phyloP scores from a whole-genome alignment of 805 yeast species.

The Candida manassasensis region DNA sequence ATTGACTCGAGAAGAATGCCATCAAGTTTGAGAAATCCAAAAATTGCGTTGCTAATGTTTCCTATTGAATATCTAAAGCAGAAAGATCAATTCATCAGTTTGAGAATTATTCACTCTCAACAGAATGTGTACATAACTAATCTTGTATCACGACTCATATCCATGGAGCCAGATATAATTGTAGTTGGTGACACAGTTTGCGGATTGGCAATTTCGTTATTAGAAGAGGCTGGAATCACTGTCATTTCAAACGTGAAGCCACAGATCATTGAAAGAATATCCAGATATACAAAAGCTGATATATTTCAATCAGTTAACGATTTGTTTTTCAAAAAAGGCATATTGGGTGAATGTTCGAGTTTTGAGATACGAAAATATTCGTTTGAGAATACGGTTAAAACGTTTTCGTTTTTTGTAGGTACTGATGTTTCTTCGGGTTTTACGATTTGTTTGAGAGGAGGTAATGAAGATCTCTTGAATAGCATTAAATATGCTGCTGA shows the following conservation, averaged over 20 bases:
- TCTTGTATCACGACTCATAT: slow-evolving; percentile 70
- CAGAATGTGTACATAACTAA: slow-evolving; percentile 81
- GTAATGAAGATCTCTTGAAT: slow-evolving; percentile 52
- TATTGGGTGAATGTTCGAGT: slow-evolving; percentile 66
- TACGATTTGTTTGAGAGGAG: slow-evolving; percentile 85
- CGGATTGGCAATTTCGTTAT: slow-evolving; percentile 70
- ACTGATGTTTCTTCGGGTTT: slow-evolving; percentile 71
- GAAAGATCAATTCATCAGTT: slow-evolving; percentile 74
- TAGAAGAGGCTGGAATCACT: slow-evolving; percentile 71
- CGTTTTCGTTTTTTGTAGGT: slow-evolving; percentile 77
- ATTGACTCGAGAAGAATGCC: slow-evolving; percentile 82
- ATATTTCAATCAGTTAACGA: slow-evolving; percentile 83
- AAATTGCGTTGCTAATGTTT: slow-evolving; percentile 77
- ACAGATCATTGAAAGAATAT: slow-evolving; percentile 71
- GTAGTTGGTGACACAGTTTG: slow-evolving; percentile 76
- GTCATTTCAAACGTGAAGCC: slow-evolving; percentile 81
- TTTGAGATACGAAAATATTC: slow-evolving; percentile 70
- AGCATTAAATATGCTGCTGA: slow-evolving; percentile 75
- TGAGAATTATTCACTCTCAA: slow-evolving; percentile 81
- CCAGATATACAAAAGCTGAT: slow-evolving; percentile 78
- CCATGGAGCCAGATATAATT: slow-evolving; percentile 73
- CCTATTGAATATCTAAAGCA: slow-evolving; percentile 81
- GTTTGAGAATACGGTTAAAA: slow-evolving; percentile 52
- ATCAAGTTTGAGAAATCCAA: slow-evolving; percentile 55
- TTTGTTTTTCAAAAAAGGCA: slow-evolving; percentile 55